phyloP scores from a whole-genome alignment of 306 rosid species.

The Inga oerstediana region DNA sequence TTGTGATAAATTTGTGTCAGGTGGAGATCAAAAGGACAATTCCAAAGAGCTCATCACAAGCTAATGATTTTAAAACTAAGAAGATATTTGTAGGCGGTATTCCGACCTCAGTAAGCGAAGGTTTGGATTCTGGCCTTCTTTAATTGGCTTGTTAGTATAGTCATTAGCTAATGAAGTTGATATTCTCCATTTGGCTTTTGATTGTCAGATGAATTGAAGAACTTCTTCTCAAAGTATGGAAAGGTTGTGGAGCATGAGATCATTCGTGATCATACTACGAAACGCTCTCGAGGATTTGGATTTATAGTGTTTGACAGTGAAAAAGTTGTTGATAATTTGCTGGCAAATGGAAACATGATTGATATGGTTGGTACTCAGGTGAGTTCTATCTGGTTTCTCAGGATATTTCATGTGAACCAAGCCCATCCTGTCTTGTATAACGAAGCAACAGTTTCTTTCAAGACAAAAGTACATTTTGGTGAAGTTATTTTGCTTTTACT shows the following conservation, averaged over 20 bases:
- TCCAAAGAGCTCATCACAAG: conserved; percentile 83
- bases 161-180: not conserved
- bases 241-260: conserved; percentile 86
- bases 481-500: conserved; percentile 10
- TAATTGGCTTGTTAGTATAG: not conserved
- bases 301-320: conserved; percentile 86
- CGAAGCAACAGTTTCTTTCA: not conserved
- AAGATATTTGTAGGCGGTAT: conserved; percentile 95
- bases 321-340: conserved; percentile 80
- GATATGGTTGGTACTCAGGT: conserved; percentile 97
- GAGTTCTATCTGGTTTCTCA: conserved; percentile 47
- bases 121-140: conserved; percentile 36
- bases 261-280: conserved; percentile 82
- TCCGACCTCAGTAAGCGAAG: conserved; percentile 74
- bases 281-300: conserved; percentile 91
- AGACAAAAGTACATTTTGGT: not conserved
- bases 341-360: conserved; percentile 89
- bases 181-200: not conserved
- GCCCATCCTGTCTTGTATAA: not conserved
- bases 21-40: conserved; percentile 95
- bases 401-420: conserved; percentile 2
- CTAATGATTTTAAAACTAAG: conserved; percentile 82
- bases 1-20: conserved; percentile 36
- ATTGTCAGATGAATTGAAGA: conserved; percentile 68
- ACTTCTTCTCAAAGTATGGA: conserved; percentile 73